Evolutionary conservation across 768 basidiomycete species (phyloP).

Genomic region (Peribolospora kevripleyi): DNA sequence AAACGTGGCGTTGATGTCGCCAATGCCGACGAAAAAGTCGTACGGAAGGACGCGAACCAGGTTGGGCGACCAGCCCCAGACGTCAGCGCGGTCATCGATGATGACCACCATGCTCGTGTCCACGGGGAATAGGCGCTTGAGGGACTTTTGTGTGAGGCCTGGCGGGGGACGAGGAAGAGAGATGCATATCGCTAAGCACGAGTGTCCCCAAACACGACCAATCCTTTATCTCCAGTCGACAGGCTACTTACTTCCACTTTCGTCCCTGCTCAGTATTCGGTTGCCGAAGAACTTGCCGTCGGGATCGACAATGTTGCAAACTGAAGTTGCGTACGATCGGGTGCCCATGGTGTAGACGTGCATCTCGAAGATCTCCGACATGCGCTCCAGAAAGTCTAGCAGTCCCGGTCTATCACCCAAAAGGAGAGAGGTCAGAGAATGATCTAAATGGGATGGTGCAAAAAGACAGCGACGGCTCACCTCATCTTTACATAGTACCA

Average conservation of each 20-base stretch:
- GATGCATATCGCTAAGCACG: neutral
- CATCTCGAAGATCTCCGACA: slow-evolving; percentile 75
- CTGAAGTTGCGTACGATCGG: slow-evolving; percentile 82
- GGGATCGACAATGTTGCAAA: slow-evolving; percentile 83
- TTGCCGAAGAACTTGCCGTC: slow-evolving; percentile 61
- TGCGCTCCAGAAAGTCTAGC: slow-evolving; percentile 43
- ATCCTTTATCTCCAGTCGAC: neutral
- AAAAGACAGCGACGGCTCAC: slow-evolving; percentile 25
- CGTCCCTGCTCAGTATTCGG: slow-evolving; percentile 73
- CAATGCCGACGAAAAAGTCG: slow-evolving; percentile 93
- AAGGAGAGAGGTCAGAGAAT: slow-evolving; percentile 1
- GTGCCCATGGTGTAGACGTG: slow-evolving; percentile 99
- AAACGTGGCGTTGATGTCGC: slow-evolving; percentile 91
- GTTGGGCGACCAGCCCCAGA: slow-evolving; percentile 96
- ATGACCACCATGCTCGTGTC: slow-evolving; percentile 98
- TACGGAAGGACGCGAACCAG: slow-evolving; percentile 91
- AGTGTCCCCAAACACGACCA: neutral
- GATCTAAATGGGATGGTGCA: neutral
- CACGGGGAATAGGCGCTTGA: slow-evolving; percentile 79
- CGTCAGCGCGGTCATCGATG: slow-evolving; percentile 93
- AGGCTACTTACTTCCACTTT: slow-evolving; percentile 62
- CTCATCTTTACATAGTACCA: slow-evolving; percentile 97
- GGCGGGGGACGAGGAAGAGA: neutral
- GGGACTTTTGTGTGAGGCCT: slow-evolving; percentile 77
- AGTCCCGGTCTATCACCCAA: slow-evolving; percentile 44